phyloP scores from a whole-genome alignment of 176 grass and related monocot genomes.

The sorghum (Sorghum bicolor) region DNA sequence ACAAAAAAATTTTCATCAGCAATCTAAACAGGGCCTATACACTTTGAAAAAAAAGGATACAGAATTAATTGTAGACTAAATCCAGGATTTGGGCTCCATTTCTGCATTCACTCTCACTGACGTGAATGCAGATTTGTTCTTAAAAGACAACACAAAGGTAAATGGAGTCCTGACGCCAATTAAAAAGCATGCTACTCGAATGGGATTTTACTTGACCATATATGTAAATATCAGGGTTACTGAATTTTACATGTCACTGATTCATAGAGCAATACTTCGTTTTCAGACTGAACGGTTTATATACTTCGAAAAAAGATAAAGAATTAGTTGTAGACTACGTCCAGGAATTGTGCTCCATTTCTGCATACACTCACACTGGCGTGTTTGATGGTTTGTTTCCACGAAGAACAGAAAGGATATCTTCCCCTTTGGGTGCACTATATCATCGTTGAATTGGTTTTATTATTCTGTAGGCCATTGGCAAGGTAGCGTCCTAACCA shows the following conservation, averaged over 20 bases:
- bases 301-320: background rate
- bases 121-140: background rate
- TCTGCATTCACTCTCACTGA: background rate
- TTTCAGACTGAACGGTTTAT: background rate
- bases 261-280: too few species aligned
- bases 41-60: background rate
- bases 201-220: background rate
- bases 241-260: background rate
- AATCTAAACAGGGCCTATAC: too few species aligned
- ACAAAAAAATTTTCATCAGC: too few species aligned
- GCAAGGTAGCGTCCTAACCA: background rate
- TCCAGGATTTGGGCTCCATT: background rate
- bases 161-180: background rate
- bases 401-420: background rate
- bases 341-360: background rate
- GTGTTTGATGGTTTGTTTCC: background rate
- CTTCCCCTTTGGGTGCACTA: background rate
- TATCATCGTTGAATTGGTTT: background rate
- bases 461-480: background rate
- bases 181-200: background rate
- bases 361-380: background rate
- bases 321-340: background rate
- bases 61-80: background rate
- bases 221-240: background rate
- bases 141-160: background rate